Evolutionary conservation across 208 protist genomes (phyloP).

Genomic region (Trichomonas vaginalis): DNA sequence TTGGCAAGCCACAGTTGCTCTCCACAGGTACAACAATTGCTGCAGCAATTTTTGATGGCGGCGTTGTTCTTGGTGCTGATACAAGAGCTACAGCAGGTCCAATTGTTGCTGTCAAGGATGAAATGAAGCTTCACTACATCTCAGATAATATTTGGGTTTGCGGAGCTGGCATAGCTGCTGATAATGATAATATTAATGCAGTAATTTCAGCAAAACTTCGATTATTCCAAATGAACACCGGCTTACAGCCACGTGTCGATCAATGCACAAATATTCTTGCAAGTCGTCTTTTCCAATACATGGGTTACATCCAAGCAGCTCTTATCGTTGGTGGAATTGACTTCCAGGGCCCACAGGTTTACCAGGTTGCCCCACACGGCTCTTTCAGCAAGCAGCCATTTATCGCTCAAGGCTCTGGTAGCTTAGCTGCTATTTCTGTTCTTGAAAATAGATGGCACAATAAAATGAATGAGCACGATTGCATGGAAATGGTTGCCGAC

Average conservation of each 20-base stretch:
- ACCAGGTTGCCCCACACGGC: constrained; percentile 84
- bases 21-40: constrained; percentile 99
- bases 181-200: constrained; percentile 73
- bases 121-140: constrained; percentile 99
- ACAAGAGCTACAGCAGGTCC: constrained; percentile 90
- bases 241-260: constrained; percentile 65
- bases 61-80: constrained; percentile 98
- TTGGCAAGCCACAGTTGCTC: not conserved
- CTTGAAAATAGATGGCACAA: constrained; percentile 86
- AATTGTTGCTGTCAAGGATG: constrained; percentile 98
- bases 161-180: constrained; percentile 96
- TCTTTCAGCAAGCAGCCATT: constrained; percentile 85
- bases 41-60: constrained; percentile 86
- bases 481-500: constrained; percentile 70
- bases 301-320: constrained; percentile 89
- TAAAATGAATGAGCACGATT: constrained; percentile 73
- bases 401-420: constrained; percentile 97
- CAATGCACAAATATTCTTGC: constrained; percentile 87
- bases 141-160: constrained; percentile 98
- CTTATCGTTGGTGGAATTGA: constrained; percentile 96
- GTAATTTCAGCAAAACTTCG: constrained; percentile 75
- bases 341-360: constrained; percentile 77
- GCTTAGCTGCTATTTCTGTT: constrained; percentile 90
- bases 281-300: constrained; percentile 84
- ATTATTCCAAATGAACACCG: constrained; percentile 76